These are phyloP conservation scores for Neurospora sp. DNA, from an alignment of 495 filamentous ascomycete species.

Conservation along the genomic window DNA sequence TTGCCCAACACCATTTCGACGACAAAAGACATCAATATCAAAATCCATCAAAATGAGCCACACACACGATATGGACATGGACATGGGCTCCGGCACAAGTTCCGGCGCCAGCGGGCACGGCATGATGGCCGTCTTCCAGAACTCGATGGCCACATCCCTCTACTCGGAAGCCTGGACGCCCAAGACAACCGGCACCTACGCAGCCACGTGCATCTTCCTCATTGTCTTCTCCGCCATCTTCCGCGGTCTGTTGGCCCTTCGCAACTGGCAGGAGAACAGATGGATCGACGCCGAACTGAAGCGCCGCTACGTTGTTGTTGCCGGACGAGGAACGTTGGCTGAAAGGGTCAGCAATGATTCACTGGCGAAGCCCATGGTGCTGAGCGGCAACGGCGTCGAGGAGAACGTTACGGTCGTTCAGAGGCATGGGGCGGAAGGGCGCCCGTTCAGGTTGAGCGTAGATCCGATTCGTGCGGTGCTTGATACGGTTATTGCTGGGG, in stretches of 20 bases:
- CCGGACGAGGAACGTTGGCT: slow-evolving; percentile 48
- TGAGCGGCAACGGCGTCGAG: slow-evolving; percentile 61
- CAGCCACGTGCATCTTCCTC: slow-evolving; percentile 80
- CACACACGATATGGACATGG: slow-evolving; percentile 1
- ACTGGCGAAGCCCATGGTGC: slow-evolving; percentile 48
- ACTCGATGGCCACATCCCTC: slow-evolving; percentile 55
- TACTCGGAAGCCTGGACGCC: slow-evolving; percentile 71
- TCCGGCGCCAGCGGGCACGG: slow-evolving; percentile 15
- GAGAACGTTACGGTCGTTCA: slow-evolving; percentile 63
- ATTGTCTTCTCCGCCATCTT: slow-evolving; percentile 60
- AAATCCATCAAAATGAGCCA: slow-evolving; percentile 4
- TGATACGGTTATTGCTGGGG: slow-evolving; percentile 57
- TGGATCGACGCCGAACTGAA: slow-evolving; percentile 55
- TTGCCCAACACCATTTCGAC: not conserved
- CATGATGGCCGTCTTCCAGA: slow-evolving; percentile 55
- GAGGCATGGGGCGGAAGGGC: slow-evolving; percentile 33
- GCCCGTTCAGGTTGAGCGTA: slow-evolving; percentile 69
- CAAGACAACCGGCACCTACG: slow-evolving; percentile 54
- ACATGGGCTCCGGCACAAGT: slow-evolving; percentile 1
- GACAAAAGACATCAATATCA: too few relatives aligned
- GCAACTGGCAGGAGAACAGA: slow-evolving; percentile 39
- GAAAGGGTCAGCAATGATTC: slow-evolving; percentile 39
- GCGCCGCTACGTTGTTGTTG: slow-evolving; percentile 65
- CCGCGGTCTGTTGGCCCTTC: slow-evolving; percentile 59
- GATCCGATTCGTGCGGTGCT: slow-evolving; percentile 65